Percentiles rank a stretch among this genome's conserved stretches.
Evolutionary conservation across 345 rosid species (phyloP).

Genomic region (Salix caprea): DNA sequence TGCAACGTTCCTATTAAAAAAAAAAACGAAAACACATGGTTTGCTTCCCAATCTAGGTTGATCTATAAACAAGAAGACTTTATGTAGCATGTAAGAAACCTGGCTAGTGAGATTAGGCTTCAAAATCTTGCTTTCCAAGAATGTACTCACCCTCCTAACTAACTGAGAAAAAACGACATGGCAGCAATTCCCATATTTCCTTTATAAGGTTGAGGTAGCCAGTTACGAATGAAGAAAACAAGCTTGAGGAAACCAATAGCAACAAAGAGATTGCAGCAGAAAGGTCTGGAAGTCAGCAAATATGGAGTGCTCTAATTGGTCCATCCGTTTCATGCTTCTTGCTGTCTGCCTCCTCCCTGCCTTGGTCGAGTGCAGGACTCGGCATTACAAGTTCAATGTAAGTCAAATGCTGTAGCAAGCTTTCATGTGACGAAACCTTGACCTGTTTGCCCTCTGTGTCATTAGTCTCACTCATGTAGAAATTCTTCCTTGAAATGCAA

Average conservation of each 20-base stretch:
- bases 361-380: constrained; percentile 20
- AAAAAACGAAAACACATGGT: too few relatives aligned
- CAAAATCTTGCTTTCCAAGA: constrained; percentile 17
- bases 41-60: too few relatives aligned
- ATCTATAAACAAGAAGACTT: background rate
- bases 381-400: constrained; percentile 30
- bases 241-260: background rate
- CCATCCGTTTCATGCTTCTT: constrained; percentile 4
- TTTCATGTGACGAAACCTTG: background rate
- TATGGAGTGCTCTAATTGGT: background rate
- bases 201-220: constrained; percentile 17
- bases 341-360: constrained; percentile 10
- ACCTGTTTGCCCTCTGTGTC: background rate
- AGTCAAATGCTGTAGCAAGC: background rate
- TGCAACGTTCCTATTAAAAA: background rate
- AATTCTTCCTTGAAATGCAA: background rate
- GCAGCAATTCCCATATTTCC: constrained; percentile 11
- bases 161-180: constrained; percentile 26
- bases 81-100: constrained; percentile 25
- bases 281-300: background rate
- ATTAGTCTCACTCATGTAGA: background rate
- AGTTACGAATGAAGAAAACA: constrained; percentile 2
- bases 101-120: background rate
- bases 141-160: constrained; percentile 21
- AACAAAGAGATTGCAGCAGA: background rate